Evolutionary conservation across 331 rosid species (phyloP), one percentile per base, ranked within the genome.

Genomic region (Spiraea crenata): DNA sequence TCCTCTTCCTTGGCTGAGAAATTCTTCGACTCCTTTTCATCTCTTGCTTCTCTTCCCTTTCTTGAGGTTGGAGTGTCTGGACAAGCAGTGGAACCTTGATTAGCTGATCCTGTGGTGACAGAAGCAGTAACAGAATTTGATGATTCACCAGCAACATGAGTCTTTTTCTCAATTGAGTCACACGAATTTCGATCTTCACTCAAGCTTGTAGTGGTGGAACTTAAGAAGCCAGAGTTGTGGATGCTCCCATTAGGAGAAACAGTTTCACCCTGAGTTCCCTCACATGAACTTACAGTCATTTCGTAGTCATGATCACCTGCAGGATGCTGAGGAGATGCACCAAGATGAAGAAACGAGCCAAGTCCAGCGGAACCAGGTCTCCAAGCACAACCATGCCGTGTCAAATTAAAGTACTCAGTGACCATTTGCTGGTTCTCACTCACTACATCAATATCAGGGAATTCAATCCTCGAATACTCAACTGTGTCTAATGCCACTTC

Each of bases 391-490:
- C 55, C 85, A 34, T 41, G 82, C 51, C 72, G 40, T 49, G 84
- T 79, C 71, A 80, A 72, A 57, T 79, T 81, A 76, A 93, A 93
- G 71, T 89, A 93, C 86, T 93, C 86, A 2, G 91, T 80, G 42
- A 87, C 96, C 99, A 91, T 91, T 69, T 86, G 79, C 57, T 91
- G 96, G 25, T 87, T 93, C 85, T 86, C 92, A 54, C 75, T 87
- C 35, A 73, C 92, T 38, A 77, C 81, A 72, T 76, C 81, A 16
- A 93, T 76, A 57, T 93, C 96, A 7, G 96, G 96, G 81, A 93
- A 93, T 62, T 90, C 99, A 58, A 93, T 84, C 72, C 99, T 87
- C 2, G 96, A 84, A 75, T 84, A 91, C 86, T 93, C 97, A 60
- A 81, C 56, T 42, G 89, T 87, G 75, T 89, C 90, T 57, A 74